phyloP scores from a whole-genome alignment of 176 grass and related monocot genomes.

The Metroxylon sagu region DNA sequence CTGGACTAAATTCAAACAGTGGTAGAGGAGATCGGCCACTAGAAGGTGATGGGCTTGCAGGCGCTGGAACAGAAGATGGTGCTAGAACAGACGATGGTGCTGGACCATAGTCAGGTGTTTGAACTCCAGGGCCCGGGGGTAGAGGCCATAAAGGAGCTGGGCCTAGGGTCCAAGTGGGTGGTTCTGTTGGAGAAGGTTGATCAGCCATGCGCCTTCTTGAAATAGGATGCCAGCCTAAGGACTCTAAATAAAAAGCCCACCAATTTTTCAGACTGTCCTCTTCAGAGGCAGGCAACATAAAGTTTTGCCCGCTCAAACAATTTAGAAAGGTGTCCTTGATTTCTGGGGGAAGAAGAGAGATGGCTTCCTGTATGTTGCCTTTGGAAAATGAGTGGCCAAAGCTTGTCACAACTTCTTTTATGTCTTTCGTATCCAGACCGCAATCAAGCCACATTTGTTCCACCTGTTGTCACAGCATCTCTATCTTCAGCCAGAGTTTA shows the following conservation, averaged over 20 bases:
- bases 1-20: slow-evolving; percentile 6
- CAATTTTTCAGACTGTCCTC: slow-evolving; percentile 14
- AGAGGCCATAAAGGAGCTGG: slow-evolving; percentile 1
- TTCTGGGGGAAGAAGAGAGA: slow-evolving; percentile 26
- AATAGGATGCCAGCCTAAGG: slow-evolving; percentile 13
- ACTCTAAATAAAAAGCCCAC: slow-evolving; percentile 31
- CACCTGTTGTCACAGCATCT: slow-evolving; percentile 31
- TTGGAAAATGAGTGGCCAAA: slow-evolving; percentile 34
- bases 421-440: slow-evolving; percentile 31
- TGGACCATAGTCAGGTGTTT: slow-evolving; percentile 14
- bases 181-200: slow-evolving; percentile 9
- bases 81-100: slow-evolving; percentile 7
- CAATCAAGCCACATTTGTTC: slow-evolving; percentile 42
- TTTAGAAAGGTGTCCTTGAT: slow-evolving; percentile 25
- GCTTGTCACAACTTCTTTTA: slow-evolving; percentile 36
- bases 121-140: slow-evolving; percentile 11
- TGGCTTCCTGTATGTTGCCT: slow-evolving; percentile 9
- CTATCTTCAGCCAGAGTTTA: neutral
- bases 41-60: slow-evolving; percentile 4
- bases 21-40: neutral
- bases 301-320: slow-evolving; percentile 44
- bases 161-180: neutral
- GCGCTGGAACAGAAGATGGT: slow-evolving; percentile 8
- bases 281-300: slow-evolving; percentile 10
- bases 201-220: slow-evolving; percentile 30